Base-by-base conservation (phyloP, 768 basidiomycete species). In the Mrakia frigida region DNA sequence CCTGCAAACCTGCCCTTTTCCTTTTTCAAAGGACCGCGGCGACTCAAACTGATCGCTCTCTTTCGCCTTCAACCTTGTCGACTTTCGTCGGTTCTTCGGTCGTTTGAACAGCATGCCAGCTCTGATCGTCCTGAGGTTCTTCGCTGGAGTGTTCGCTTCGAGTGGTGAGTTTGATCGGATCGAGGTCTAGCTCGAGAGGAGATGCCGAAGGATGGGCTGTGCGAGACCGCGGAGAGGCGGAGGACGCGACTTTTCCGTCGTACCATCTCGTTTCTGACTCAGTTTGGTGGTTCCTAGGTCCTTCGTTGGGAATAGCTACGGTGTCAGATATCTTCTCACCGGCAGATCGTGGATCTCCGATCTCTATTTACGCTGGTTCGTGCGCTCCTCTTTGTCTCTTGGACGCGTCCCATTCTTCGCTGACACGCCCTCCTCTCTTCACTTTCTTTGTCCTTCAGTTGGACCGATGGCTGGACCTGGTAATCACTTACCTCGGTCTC, bases 401-500 rank as follows among this genome's bases (percentile, higher is more conserved):
- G n/a, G n/a, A n/a, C n/a, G n/a, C n/a, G n/a, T 50, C 16, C 14
- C 14, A 2, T 46, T 14, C 43, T 6, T 46, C 43, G 43, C 43
- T 46, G 43, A 46, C 43, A 2, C 16, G 14, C 2, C 43, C 43
- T 46, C 2, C 43, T 46, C 9, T 10, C 43, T 46, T 14, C 14
- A 6, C 43, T 9, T 46, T 16, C 14, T 46, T 16, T 18, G 16
- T 50, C 18, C 16, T 6, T 50, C 46, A 50, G 46, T 70, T 10
- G 77, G 77, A 9, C 77, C 77, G 3, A 74, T 74, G 71, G 72
- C 71, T 23, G 77, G 75, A 43, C 74, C 61, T 39, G 70, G 50
- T 35, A 39, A 14, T 21, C 46, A 6, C 37, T 23, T 35, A 14
- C 63, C 23, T 18, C 46, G 2, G 13, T 31, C 5, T 37, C 60